Conservation (phyloP, 768 basidiomycete species). For the Boletus pseudo-olivaceus region DNA sequence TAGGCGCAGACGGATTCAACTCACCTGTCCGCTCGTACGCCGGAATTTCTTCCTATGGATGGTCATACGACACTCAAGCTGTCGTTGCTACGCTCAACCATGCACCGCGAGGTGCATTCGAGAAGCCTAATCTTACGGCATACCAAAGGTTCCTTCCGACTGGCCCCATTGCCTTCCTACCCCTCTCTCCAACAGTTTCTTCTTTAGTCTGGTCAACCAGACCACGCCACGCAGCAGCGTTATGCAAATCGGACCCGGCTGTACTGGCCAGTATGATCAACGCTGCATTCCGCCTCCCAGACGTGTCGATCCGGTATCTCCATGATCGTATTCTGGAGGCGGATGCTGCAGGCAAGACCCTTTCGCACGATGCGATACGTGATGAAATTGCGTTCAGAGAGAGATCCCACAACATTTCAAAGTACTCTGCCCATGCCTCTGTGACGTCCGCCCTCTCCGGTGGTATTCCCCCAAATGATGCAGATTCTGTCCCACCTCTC, state of each 20-base stretch:
- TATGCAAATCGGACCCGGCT: slow-evolving; percentile 60
- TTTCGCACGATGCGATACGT: slow-evolving; percentile 48
- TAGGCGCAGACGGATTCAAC: slow-evolving; percentile 94
- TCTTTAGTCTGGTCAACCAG: slow-evolving; percentile 95
- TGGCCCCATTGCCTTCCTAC: slow-evolving; percentile 94
- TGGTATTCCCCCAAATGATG: slow-evolving; percentile 60
- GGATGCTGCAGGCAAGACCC: slow-evolving; percentile 39
- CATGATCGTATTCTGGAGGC: slow-evolving; percentile 58
- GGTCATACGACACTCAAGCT: slow-evolving; percentile 86
- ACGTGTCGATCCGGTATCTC: slow-evolving; percentile 66
- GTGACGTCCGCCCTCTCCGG: slow-evolving; percentile 29
- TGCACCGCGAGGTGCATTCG: slow-evolving; percentile 56
- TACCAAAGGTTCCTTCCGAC: slow-evolving; percentile 95
- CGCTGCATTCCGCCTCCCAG: slow-evolving; percentile 83
- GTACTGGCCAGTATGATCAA: slow-evolving; percentile 79
- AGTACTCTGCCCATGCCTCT: slow-evolving; percentile 61
- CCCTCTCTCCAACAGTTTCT: slow-evolving; percentile 70
- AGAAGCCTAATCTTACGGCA: slow-evolving; percentile 70
- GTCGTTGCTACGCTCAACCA: slow-evolving; percentile 88
- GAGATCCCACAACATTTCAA: slow-evolving; percentile 60
- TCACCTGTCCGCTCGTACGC: slow-evolving; percentile 90
- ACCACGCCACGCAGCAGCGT: slow-evolving; percentile 67
- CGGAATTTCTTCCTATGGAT: slow-evolving; percentile 82
- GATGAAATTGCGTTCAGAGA: slow-evolving; percentile 75
- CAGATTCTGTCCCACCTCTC: slow-evolving; percentile 68